These are phyloP conservation scores for Heritiera fomes DNA, from an alignment of 345 rosid species.

Conservation along the genomic window DNA sequence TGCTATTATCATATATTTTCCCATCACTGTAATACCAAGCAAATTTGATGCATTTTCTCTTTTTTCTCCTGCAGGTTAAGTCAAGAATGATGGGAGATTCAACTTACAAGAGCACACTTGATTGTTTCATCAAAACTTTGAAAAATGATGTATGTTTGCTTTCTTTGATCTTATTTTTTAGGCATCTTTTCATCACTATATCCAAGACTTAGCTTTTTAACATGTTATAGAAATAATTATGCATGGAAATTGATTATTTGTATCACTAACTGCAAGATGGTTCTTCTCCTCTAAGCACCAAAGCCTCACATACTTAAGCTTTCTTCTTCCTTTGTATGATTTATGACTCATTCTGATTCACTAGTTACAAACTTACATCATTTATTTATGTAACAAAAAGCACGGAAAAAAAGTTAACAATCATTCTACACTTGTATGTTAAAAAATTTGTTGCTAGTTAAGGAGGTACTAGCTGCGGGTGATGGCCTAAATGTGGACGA, in stretches of 20 bases:
- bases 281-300: background rate
- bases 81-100: conserved; percentile 99
- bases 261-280: background rate
- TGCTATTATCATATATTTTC: background rate
- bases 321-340: background rate
- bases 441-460: background rate
- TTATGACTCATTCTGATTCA: background rate
- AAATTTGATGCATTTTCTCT: conserved; percentile 13
- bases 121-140: conserved; percentile 87
- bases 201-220: background rate
- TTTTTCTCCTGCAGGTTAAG: conserved; percentile 63
- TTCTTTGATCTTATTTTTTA: conserved; percentile 9
- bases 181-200: background rate
- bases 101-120: conserved; percentile 84
- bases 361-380: background rate
- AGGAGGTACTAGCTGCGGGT: background rate
- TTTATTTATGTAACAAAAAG: background rate
- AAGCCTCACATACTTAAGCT: background rate
- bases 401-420: background rate
- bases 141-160: conserved; percentile 70
- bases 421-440: background rate
- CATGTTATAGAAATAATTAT: background rate
- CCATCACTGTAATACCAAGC: background rate
- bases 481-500: background rate
- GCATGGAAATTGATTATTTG: background rate